These are phyloP conservation scores for Potentilla sterilis DNA, from an alignment of 306 rosid genomes.

Conservation along the genomic window DNA sequence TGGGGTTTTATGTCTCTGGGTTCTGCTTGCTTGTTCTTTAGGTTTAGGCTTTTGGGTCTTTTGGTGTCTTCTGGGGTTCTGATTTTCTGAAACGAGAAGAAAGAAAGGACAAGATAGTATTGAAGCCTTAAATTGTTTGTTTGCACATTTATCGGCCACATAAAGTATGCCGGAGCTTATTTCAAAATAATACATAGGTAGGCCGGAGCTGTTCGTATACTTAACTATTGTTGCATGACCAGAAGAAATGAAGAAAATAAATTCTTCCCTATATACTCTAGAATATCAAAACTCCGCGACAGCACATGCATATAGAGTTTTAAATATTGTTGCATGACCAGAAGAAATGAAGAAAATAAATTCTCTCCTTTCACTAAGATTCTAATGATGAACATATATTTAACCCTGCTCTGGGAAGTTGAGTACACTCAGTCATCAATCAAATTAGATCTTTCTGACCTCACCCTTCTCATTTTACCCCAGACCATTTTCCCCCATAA, in stretches of 20 bases:
- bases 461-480: not conserved
- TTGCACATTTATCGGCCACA: not conserved
- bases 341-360: not conserved
- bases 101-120: not conserved
- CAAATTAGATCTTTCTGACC: not conserved
- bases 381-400: not conserved
- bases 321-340: not conserved
- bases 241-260: too few species aligned
- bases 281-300: too few species aligned
- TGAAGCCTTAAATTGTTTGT: not conserved
- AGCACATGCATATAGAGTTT: not conserved
- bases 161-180: not conserved
- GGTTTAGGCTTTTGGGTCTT: constrained; percentile 23
- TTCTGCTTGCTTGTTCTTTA: constrained; percentile 21
- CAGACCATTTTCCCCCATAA: not conserved
- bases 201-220: not conserved
- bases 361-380: not conserved
- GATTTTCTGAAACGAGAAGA: constrained; percentile 18
- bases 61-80: not conserved
- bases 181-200: too few species aligned
- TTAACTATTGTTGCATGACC: too few species aligned
- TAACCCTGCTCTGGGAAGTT: not conserved
- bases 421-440: not conserved
- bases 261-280: too few species aligned
- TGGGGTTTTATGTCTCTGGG: constrained; percentile 23